Conservation (phyloP, 75 land plant genomes). For the Selaginella moellendorffii region DNA sequence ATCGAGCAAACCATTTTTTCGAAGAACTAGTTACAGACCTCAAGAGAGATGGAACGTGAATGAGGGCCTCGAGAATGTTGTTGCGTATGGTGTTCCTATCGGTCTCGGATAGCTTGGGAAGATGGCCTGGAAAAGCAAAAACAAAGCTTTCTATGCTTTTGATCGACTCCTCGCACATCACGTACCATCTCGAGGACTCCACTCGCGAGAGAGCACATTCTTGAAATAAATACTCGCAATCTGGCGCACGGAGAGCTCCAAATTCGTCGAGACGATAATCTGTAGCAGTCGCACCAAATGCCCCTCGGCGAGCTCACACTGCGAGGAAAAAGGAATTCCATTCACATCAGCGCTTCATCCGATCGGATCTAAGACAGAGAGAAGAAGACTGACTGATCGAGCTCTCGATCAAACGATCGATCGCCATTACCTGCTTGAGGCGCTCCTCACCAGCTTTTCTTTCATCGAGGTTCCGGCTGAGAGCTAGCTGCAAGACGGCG, state of each 20-base stretch:
- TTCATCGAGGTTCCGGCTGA: conserved; percentile 70
- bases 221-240: conserved; percentile 95
- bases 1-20: too few species aligned
- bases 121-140: neutral
- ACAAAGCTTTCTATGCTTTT: neutral
- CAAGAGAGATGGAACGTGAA: conserved; percentile 64
- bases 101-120: conserved; percentile 38
- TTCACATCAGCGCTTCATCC: too few species aligned
- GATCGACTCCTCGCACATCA: too few species aligned
- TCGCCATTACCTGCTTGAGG: conserved; percentile 62
- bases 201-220: conserved; percentile 74
- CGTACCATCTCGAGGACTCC: conserved; percentile 75
- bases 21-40: too few species aligned
- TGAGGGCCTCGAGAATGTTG: conserved; percentile 56
- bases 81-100: conserved; percentile 66
- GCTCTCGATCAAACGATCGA: neutral
- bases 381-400: too few species aligned
- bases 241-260: conserved; percentile 79
- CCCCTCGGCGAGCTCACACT: conserved; percentile 76
- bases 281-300: conserved; percentile 86
- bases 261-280: conserved; percentile 65
- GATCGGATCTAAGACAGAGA: too few species aligned
- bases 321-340: conserved; percentile 13
- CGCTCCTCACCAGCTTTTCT: conserved; percentile 83
- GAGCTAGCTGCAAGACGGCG: conserved; percentile 62